Conservation (phyloP, 2,329 filamentous ascomycete genomes). For the Xylaria sp. region DNA sequence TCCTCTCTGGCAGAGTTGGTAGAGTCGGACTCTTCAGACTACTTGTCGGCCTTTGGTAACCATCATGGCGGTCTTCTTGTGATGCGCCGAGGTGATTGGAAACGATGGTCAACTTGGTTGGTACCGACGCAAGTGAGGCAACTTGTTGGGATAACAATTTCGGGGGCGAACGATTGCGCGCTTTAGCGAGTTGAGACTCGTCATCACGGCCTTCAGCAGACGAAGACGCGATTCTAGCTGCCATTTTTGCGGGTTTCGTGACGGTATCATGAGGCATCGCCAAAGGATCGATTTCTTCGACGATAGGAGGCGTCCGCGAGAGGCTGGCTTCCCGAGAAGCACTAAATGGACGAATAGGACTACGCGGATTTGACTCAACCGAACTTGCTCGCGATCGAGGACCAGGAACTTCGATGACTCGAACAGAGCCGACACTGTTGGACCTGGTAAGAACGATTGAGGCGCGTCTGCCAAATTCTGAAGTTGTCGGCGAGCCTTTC, state of each 20-base stretch:
- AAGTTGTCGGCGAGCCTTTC: conserved; percentile 44
- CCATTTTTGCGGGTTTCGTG: conserved; percentile 14
- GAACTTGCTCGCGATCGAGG: conserved; percentile 50
- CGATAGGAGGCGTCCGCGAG: conserved; percentile 36
- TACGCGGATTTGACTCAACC: conserved; percentile 38
- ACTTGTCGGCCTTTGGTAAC: conserved; percentile 20
- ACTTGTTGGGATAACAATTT: conserved; percentile 10
- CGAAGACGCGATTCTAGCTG: conserved; percentile 13
- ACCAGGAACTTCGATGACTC: conserved; percentile 52
- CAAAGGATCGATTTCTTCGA: conserved; percentile 35
- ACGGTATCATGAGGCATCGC: conserved; percentile 7
- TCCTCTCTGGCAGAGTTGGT: conserved; percentile 31
- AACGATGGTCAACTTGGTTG: conserved; percentile 24
- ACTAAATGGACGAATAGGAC: conserved; percentile 34
- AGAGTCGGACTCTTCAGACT: conserved; percentile 26
- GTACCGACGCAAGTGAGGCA: conserved; percentile 15
- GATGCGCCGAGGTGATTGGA: conserved; percentile 12
- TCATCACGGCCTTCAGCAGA: conserved; percentile 17
- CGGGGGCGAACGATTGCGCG: conserved; percentile 23
- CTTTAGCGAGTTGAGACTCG: not conserved
- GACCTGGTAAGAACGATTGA: conserved; percentile 39
- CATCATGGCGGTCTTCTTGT: conserved; percentile 23
- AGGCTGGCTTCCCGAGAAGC: conserved; percentile 38
- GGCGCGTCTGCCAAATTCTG: conserved; percentile 41
- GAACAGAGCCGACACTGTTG: conserved; percentile 50